A percentile compares a stretch with the other conserved stretches of the same genome.
phyloP scores from a whole-genome alignment of 805 yeast species.

The Nadsonia fulvescens region DNA sequence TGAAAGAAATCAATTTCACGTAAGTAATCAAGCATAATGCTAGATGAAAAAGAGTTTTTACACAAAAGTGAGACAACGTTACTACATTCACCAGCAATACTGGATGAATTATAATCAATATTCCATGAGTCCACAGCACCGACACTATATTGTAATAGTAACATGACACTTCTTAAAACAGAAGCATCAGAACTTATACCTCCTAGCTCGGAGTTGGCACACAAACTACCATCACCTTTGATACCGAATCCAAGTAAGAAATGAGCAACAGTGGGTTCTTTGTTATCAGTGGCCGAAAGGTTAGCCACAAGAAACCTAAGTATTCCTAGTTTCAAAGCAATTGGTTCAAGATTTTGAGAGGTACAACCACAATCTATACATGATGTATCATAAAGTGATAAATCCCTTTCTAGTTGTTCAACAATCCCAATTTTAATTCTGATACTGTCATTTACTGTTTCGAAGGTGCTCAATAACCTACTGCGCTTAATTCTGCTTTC shows the following conservation, averaged over 20 bases:
- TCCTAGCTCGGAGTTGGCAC: conserved; percentile 26
- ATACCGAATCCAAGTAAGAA: conserved; percentile 59
- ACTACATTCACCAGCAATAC: conserved; percentile 37
- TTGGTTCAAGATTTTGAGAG: too few species aligned
- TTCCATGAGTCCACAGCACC: conserved; percentile 20
- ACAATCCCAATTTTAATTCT: conserved; percentile 59
- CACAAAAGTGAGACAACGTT: conserved; percentile 48
- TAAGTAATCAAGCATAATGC: conserved; percentile 31
- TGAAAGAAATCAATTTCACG: conserved; percentile 35
- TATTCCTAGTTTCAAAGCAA: conserved; percentile 36
- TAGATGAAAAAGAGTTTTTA: conserved; percentile 36
- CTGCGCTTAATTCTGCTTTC: conserved; percentile 30
- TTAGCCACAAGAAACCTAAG: conserved; percentile 38
- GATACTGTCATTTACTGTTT: conserved; percentile 60
- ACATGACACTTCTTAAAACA: conserved; percentile 35
- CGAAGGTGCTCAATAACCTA: conserved; percentile 50
- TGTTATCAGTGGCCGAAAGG: conserved; percentile 23
- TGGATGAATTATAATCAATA: conserved; percentile 36
- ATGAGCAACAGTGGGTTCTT: conserved; percentile 43
- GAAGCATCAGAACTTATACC: conserved; percentile 38
- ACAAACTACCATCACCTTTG: conserved; percentile 31
- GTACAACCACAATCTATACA: too few species aligned
- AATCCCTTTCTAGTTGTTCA: conserved; percentile 37
- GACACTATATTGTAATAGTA: conserved; percentile 30
- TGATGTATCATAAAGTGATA: conserved; percentile 6